These are phyloP conservation scores for Marasmius tenuissimus DNA, from an alignment of 1,284 basidiomycete species.

Conservation along the genomic window DNA sequence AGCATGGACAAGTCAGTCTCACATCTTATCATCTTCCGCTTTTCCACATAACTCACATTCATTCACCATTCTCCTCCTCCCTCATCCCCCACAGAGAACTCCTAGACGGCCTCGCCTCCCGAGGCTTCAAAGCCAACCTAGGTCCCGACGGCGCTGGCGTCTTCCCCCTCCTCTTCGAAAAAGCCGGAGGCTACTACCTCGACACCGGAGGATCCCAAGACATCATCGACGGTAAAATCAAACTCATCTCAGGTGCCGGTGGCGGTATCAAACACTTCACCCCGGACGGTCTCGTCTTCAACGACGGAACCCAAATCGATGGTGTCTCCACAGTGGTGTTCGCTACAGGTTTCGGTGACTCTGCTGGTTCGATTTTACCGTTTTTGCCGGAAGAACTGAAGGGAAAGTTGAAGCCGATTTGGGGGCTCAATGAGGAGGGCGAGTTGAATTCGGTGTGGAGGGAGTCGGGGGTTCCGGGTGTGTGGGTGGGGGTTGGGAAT, in stretches of 20 bases:
- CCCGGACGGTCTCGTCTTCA: conserved; percentile 23
- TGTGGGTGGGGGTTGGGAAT: conserved; percentile 43
- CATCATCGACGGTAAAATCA: conserved; percentile 73
- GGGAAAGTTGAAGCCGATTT: conserved; percentile 45
- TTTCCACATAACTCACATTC: not conserved
- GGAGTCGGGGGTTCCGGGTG: conserved; percentile 32
- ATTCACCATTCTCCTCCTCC: too few species aligned
- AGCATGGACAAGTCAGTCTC: conserved; percentile 44
- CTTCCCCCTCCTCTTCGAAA: conserved; percentile 28
- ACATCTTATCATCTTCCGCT: not conserved
- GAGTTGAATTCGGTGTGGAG: conserved; percentile 51
- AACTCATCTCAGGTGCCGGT: conserved; percentile 35
- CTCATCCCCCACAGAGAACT: conserved; percentile 45
- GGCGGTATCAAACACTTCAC: not conserved
- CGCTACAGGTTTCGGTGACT: conserved; percentile 54
- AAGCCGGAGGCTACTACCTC: conserved; percentile 40
- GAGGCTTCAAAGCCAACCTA: conserved; percentile 58
- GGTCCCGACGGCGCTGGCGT: conserved; percentile 57
- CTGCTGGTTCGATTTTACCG: conserved; percentile 34
- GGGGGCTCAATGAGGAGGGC: conserved; percentile 54
- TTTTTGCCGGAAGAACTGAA: conserved; percentile 46
- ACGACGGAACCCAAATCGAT: conserved; percentile 58
- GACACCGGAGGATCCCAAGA: conserved; percentile 64
- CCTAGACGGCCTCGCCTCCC: conserved; percentile 52
- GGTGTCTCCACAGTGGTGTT: conserved; percentile 70